Percentiles rank a stretch among this genome's conserved stretches.
Conservation (phyloP, 768 basidiomycete genomes). For the Sarcodon aspratus region DNA sequence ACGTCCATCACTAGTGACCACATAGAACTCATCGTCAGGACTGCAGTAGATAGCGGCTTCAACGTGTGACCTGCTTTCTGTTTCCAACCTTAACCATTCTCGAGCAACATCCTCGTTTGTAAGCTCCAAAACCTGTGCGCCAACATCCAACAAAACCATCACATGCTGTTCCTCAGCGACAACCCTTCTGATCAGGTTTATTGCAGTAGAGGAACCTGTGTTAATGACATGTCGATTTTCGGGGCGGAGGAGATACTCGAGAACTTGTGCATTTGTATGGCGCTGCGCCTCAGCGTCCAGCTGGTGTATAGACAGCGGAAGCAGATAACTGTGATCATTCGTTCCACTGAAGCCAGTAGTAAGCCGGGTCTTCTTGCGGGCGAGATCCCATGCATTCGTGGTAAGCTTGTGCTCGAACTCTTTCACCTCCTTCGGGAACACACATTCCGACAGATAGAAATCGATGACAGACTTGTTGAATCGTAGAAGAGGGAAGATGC, state of each 20-base stretch:
- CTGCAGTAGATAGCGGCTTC: constrained; percentile 31
- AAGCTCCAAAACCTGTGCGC: constrained; percentile 44
- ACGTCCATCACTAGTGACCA: constrained; percentile 24
- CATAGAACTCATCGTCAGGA: constrained; percentile 21
- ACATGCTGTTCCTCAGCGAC: no score
- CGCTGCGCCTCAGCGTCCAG: constrained; percentile 17
- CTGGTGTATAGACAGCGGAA: constrained; percentile 25
- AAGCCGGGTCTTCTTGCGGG: constrained; percentile 20
- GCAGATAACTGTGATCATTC: constrained; percentile 30
- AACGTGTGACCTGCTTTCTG: no score
- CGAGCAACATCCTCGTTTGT: constrained; percentile 27
- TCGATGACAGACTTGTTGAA: constrained; percentile 27
- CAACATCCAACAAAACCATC: constrained; percentile 44
- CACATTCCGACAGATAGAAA: constrained; percentile 33
- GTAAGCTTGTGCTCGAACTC: constrained; percentile 36
- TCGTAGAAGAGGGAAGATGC: constrained; percentile 23
- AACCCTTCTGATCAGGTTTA: constrained; percentile 20
- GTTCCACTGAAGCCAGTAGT: constrained; percentile 48
- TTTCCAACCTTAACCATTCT: no score
- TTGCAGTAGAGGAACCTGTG: constrained; percentile 19
- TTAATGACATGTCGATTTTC: no score
- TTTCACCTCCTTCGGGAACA: constrained; percentile 40
- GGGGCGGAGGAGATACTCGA: no score
- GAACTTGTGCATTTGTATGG: no score
- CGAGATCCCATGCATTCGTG: constrained; percentile 43